Evolutionary conservation across 1,284 basidiomycete species (phyloP), one percentile per base, ranked within the genome.

Genomic region (Marasmius oreades): DNA sequence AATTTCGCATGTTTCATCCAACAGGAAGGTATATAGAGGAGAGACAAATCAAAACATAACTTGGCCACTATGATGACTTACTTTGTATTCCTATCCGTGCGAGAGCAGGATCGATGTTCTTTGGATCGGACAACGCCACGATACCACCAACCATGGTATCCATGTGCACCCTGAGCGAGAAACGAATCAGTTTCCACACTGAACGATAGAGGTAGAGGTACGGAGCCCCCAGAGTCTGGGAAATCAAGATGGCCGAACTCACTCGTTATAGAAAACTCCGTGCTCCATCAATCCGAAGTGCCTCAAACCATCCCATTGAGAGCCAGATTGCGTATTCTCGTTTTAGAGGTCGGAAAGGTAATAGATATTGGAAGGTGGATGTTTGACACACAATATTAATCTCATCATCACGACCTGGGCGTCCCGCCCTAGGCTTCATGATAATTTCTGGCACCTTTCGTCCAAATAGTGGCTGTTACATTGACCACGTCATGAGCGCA

Each of bases 311-410:
- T 90, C 88, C 87, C 88, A 89, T 61, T 90, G 88, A 3, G 85
- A 79, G 23, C 88, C 86, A 0, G 85, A 86, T 72, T 90, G 88
- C 0, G 86, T 85, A 61, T 90, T 90, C 84, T 89, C 60, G 6
- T 54, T 33, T 52, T 23, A n/a, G 51, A 44, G 42, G 20, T 46
- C n/a, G 58, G 42, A n/a, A 43, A 23, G 12, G 16, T 37, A 33
- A 44, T n/a, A 20, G 28, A 51, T n/a, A 53, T 34, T 20, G 59
- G 39, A 52, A 34, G 5, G 16, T 8, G 7, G 3, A 7, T 16
- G 14, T 5, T 42, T 42, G 33, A 69, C 80, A 34, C 62, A 87
- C 85, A 18, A 88, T 85, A 62, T 84, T 75, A 23, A 88, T 79
- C 54, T 78, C 77, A 62, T 88, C 86, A 62, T 88, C 86, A 50